A percentile compares a stretch with the other conserved stretches of the same genome.
phyloP scores from a whole-genome alignment of 73 alveolate species.

The Tetrahymena borealis region DNA sequence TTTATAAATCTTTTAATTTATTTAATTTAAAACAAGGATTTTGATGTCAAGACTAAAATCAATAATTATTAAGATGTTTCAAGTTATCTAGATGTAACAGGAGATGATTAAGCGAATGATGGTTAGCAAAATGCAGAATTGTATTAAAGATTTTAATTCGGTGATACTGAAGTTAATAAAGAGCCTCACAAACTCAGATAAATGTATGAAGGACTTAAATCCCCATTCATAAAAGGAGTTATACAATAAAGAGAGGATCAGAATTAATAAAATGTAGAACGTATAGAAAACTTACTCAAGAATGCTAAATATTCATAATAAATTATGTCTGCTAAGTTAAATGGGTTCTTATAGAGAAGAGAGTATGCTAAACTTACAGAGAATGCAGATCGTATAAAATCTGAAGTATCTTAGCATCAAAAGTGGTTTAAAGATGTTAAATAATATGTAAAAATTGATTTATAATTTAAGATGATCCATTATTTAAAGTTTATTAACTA shows the following conservation, averaged over 20 bases:
- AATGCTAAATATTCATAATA: background rate
- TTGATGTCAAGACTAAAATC: background rate
- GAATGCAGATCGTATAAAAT: background rate
- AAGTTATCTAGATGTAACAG: background rate
- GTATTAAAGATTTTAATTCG: background rate
- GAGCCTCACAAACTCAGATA: background rate
- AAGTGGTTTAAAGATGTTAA: background rate
- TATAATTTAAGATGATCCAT: background rate
- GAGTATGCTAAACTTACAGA: background rate
- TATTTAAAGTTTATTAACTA: background rate
- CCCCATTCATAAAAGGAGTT: background rate
- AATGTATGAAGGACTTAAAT: background rate
- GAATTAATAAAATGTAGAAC: background rate
- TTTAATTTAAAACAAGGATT: too few relatives aligned
- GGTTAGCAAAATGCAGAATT: background rate
- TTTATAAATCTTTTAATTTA: too few relatives aligned
- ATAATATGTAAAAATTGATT: background rate
- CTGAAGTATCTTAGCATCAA: background rate
- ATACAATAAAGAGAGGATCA: background rate
- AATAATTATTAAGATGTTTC: background rate
- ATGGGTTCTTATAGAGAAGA: background rate
- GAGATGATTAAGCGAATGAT: background rate
- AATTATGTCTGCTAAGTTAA: background rate
- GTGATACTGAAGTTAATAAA: background rate
- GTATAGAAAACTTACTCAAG: background rate